Percentiles rank a stretch among this genome's conserved stretches.
Conservation (phyloP, 768 basidiomycete species). For the Lactifluus rugatus region DNA sequence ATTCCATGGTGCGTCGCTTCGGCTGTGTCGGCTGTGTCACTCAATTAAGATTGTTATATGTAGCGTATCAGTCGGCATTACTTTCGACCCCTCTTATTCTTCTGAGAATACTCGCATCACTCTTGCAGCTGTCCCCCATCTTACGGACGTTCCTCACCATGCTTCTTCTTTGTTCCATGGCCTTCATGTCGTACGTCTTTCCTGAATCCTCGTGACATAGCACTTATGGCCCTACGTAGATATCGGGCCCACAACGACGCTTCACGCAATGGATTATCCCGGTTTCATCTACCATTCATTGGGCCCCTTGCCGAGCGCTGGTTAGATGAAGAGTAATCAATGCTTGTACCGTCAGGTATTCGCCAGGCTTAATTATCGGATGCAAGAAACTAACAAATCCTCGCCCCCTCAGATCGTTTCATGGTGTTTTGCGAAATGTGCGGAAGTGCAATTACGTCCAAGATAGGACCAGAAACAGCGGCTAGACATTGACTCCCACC, state of each 20-base stretch:
- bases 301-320: constrained; percentile 60
- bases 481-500: constrained; percentile 11
- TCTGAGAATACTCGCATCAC: constrained; percentile 43
- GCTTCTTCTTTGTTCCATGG: constrained; percentile 31
- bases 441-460: neutral
- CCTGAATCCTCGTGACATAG: neutral
- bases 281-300: constrained; percentile 52
- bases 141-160: constrained; percentile 42
- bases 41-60: constrained; percentile 9
- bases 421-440: neutral
- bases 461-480: neutral
- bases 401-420: neutral
- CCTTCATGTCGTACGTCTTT: constrained; percentile 48
- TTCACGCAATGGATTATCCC: constrained; percentile 39
- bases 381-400: neutral
- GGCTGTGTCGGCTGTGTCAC: neutral
- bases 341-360: neutral
- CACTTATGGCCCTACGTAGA: constrained; percentile 23
- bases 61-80: constrained; percentile 75
- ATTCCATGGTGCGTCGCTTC: constrained; percentile 51
- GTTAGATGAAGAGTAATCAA: constrained; percentile 49
- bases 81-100: constrained; percentile 53
- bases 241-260: constrained; percentile 46
- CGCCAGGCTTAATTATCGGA: neutral
- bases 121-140: constrained; percentile 45